Conservation (phyloP, 495 filamentous ascomycete genomes). For the Schizothecium vesticola region DNA sequence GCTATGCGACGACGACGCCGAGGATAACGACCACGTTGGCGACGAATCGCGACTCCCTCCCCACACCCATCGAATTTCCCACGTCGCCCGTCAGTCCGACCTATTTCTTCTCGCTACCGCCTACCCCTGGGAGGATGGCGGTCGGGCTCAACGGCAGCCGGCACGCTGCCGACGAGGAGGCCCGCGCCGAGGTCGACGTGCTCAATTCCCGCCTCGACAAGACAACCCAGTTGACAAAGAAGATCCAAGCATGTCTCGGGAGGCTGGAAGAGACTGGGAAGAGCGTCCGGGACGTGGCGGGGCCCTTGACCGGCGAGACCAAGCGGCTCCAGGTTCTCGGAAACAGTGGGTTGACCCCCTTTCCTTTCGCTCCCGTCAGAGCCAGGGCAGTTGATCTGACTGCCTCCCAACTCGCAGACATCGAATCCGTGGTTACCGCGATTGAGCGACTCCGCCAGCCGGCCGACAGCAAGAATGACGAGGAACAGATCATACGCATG, state of each 20-base stretch:
- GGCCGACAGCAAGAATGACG: conserved; percentile 76
- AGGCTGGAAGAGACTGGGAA: conserved; percentile 82
- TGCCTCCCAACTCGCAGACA: conserved; percentile 45
- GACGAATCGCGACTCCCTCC: neutral
- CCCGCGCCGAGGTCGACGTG: conserved; percentile 61
- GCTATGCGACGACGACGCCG: conserved; percentile 5
- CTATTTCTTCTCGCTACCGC: conserved; percentile 8
- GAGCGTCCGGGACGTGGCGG: conserved; percentile 84
- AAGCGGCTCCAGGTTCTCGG: conserved; percentile 78
- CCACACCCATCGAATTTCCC: neutral
- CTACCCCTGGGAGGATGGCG: conserved; percentile 32
- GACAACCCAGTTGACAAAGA: conserved; percentile 74
- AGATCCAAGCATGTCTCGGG: conserved; percentile 81
- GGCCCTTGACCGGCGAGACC: conserved; percentile 89
- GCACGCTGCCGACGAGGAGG: conserved; percentile 55
- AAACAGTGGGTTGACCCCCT: conserved; percentile 49
- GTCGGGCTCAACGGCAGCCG: conserved; percentile 42
- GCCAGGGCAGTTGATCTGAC: neutral
- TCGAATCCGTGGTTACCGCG: conserved; percentile 76
- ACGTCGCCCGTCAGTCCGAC: conserved; percentile 3
- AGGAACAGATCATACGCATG: conserved; percentile 84
- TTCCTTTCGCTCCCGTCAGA: neutral
- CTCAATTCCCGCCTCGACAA: conserved; percentile 59
- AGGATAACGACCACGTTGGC: conserved; percentile 3
- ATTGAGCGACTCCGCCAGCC: conserved; percentile 87